phyloP scores from a whole-genome alignment of 495 filamentous ascomycete genomes.

The Xylaria sp. region DNA sequence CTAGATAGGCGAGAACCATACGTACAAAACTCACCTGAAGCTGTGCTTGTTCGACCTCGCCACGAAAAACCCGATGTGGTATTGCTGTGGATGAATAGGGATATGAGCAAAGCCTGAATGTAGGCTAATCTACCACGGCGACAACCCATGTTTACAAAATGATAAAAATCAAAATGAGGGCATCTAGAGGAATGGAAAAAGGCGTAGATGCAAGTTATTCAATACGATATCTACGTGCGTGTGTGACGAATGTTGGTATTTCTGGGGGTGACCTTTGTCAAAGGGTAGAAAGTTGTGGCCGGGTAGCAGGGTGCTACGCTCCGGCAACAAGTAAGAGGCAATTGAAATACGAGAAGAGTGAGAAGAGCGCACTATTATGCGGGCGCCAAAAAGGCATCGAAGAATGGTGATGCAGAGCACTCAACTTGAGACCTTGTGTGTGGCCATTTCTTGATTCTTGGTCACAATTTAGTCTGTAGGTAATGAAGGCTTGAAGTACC shows the following conservation, averaged over 20 bases:
- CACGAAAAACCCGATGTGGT: conserved; percentile 37
- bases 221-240: neutral
- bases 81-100: conserved; percentile 19
- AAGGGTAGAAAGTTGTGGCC: neutral
- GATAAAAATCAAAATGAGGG: neutral
- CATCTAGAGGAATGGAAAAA: neutral
- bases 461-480: neutral
- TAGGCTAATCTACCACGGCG: conserved; percentile 3
- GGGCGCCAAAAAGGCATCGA: neutral
- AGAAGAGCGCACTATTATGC: neutral
- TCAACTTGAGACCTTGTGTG: neutral
- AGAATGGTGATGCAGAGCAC: neutral
- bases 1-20: neutral
- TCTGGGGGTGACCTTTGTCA: neutral
- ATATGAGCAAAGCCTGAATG: conserved; percentile 23
- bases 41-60: conserved; percentile 32
- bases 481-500: neutral
- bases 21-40: conserved; percentile 28
- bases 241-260: neutral
- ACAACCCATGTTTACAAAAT: neutral
- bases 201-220: neutral
- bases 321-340: neutral
- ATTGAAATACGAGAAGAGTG: neutral
- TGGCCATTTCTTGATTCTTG: neutral
- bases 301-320: neutral